These are phyloP conservation scores for Yamadazyma akitaensis DNA, from an alignment of 805 yeast genomes.

Conservation along the genomic window DNA sequence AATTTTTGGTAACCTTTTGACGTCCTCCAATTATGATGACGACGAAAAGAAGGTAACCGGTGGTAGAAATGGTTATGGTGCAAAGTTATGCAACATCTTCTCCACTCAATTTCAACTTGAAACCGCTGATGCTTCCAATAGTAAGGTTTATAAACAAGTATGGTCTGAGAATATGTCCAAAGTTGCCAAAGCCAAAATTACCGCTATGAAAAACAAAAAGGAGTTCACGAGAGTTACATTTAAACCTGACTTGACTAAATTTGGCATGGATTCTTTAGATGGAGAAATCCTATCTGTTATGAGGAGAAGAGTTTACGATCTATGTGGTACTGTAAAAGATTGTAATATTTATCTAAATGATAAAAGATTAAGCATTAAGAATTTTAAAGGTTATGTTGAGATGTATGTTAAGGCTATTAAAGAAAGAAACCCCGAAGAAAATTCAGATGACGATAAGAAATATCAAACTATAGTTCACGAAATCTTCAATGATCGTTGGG, in stretches of 20 bases:
- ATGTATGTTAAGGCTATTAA: slow-evolving; percentile 79
- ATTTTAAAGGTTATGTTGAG: slow-evolving; percentile 85
- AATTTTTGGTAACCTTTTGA: slow-evolving; percentile 90
- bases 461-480: slow-evolving; percentile 65
- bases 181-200: slow-evolving; percentile 73
- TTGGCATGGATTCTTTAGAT: slow-evolving; percentile 82
- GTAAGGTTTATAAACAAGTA: slow-evolving; percentile 66
- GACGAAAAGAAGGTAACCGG: slow-evolving; percentile 94
- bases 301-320: slow-evolving; percentile 90
- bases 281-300: slow-evolving; percentile 79
- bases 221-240: slow-evolving; percentile 88
- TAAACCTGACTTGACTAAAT: slow-evolving; percentile 80
- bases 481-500: slow-evolving; percentile 87
- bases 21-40: slow-evolving; percentile 95
- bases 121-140: slow-evolving; percentile 73
- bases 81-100: slow-evolving; percentile 93
- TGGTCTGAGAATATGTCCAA: slow-evolving; percentile 87
- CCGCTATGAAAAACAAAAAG: slow-evolving; percentile 51
- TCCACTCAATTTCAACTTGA: slow-evolving; percentile 83
- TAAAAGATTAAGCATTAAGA: slow-evolving; percentile 60
- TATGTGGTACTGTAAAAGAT: slow-evolving; percentile 90
- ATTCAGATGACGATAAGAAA: slow-evolving; percentile 33
- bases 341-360: slow-evolving; percentile 77
- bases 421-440: slow-evolving; percentile 40
- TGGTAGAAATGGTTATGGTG: slow-evolving; percentile 98